Conservation (phyloP, 202 grass and related monocot genomes). For the Dendrocalamus latiflorus region DNA sequence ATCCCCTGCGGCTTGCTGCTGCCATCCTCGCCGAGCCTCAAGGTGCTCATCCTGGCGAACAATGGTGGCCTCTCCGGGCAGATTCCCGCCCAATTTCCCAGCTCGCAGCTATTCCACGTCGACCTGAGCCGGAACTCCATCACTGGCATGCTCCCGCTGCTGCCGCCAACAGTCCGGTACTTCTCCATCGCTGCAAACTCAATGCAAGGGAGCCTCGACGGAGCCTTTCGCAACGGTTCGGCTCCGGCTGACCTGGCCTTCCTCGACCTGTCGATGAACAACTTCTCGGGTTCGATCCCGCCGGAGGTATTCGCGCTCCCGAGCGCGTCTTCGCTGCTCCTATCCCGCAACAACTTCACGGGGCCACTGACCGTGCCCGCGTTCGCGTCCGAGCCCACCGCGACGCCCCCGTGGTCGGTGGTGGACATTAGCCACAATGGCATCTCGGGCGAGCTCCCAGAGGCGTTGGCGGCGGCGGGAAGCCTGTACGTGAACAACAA, state of each 20-base stretch:
- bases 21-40: slow-evolving; percentile 50
- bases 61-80: slow-evolving; percentile 56
- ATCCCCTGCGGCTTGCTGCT: slow-evolving; percentile 48
- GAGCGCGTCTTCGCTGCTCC: slow-evolving; percentile 49
- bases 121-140: slow-evolving; percentile 52
- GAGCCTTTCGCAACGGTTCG: slow-evolving; percentile 7
- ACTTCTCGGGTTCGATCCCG: slow-evolving; percentile 56
- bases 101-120: slow-evolving; percentile 57
- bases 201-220: slow-evolving; percentile 49
- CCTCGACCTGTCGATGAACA: slow-evolving; percentile 68
- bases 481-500: slow-evolving; percentile 79
- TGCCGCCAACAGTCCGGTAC: slow-evolving; percentile 52
- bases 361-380: slow-evolving; percentile 34
- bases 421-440: slow-evolving; percentile 72
- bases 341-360: slow-evolving; percentile 64
- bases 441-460: slow-evolving; percentile 53
- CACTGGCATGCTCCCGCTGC: slow-evolving; percentile 36
- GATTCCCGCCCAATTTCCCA: slow-evolving; percentile 37
- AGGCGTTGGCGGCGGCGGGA: slow-evolving; percentile 36
- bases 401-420: slow-evolving; percentile 38
- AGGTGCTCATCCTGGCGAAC: slow-evolving; percentile 63
- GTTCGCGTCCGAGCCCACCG: background rate
- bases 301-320: slow-evolving; percentile 46
- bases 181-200: slow-evolving; percentile 47
- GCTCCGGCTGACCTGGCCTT: slow-evolving; percentile 36